phyloP scores from a whole-genome alignment of 169 alveolate genomes.

The Pseudocohnilembus persalinus region DNA sequence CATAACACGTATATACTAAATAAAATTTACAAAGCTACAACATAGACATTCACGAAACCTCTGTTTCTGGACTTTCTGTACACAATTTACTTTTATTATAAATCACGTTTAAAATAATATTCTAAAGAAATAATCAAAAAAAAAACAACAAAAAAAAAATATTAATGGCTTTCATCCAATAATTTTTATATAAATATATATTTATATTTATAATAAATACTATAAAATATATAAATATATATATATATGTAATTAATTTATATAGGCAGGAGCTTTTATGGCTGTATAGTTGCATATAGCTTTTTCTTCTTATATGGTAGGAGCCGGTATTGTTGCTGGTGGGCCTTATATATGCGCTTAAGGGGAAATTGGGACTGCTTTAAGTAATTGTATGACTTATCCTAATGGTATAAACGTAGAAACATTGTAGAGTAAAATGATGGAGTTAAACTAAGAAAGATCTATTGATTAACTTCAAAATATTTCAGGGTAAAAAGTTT shows the following conservation, averaged over 20 bases:
- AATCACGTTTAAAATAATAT: too few relatives aligned
- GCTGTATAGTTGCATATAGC: conserved; percentile 54
- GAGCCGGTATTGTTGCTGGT: conserved; percentile 57
- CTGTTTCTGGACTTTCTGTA: conserved; percentile 9
- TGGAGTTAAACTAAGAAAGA: conserved; percentile 1
- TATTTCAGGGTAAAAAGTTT: conserved; percentile 10
- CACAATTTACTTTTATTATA: too few relatives aligned
- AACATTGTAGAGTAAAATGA: conserved; percentile 4
- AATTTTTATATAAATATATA: too few relatives aligned
- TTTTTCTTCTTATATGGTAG: conserved; percentile 26
- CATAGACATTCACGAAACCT: conserved; percentile 4
- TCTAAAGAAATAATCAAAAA: too few relatives aligned
- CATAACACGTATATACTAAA: too few relatives aligned
- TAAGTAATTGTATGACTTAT: conserved; percentile 36
- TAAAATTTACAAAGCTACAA: conserved; percentile 8
- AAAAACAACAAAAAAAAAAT: too few relatives aligned
- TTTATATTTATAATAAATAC: too few relatives aligned
- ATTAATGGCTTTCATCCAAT: too few relatives aligned
- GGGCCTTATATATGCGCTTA: conserved; percentile 56
- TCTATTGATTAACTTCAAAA: conserved; percentile 36
- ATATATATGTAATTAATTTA: too few relatives aligned
- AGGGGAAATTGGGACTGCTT: conserved; percentile 26
- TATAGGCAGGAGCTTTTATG: conserved; percentile 45
- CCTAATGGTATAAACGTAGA: conserved; percentile 17
- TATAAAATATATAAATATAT: too few relatives aligned